Evolutionary conservation across 495 filamentous ascomycete species (phyloP).

Genomic region (Darksidea phi): DNA sequence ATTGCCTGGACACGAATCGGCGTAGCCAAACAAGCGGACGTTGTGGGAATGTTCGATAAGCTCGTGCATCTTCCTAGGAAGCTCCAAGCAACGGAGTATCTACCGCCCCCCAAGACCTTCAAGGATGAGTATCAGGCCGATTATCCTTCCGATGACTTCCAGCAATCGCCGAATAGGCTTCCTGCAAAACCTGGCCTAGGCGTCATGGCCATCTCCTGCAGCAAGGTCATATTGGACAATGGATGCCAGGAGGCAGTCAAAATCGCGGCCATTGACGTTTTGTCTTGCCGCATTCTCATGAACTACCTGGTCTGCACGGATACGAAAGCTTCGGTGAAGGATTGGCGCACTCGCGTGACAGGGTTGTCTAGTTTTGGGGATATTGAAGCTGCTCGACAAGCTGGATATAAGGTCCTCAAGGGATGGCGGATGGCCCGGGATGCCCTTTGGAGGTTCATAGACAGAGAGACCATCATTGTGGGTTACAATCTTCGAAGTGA

Average conservation of each 20-base stretch:
- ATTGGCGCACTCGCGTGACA: conserved; percentile 46
- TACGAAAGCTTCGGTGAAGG: conserved; percentile 31
- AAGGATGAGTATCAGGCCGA: conserved; percentile 3
- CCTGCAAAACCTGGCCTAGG: background rate
- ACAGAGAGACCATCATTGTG: conserved; percentile 49
- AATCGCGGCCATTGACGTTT: conserved; percentile 48
- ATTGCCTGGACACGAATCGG: conserved; percentile 14
- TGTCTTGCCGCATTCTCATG: conserved; percentile 51
- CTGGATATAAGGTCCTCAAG: conserved; percentile 35
- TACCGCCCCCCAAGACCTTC: conserved; percentile 19
- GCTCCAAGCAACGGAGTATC: conserved; percentile 20
- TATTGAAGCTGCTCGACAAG: conserved; percentile 35
- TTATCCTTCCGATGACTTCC: conserved; percentile 18
- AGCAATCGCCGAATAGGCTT: conserved; percentile 3
- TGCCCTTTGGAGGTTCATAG: conserved; percentile 46
- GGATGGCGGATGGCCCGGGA: conserved; percentile 47
- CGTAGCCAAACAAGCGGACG: conserved; percentile 4
- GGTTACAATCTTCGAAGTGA: conserved; percentile 50
- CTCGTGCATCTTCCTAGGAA: conserved; percentile 19
- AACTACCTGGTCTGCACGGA: conserved; percentile 46
- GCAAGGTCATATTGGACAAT: conserved; percentile 13
- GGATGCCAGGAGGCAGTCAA: conserved; percentile 22
- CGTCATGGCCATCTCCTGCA: conserved; percentile 21
- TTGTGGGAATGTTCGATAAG: conserved; percentile 8
- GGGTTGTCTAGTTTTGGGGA: conserved; percentile 42